These are phyloP conservation scores for Schizonepeta tenuifolia DNA, from an alignment of 257 asterid species.

Conservation along the genomic window DNA sequence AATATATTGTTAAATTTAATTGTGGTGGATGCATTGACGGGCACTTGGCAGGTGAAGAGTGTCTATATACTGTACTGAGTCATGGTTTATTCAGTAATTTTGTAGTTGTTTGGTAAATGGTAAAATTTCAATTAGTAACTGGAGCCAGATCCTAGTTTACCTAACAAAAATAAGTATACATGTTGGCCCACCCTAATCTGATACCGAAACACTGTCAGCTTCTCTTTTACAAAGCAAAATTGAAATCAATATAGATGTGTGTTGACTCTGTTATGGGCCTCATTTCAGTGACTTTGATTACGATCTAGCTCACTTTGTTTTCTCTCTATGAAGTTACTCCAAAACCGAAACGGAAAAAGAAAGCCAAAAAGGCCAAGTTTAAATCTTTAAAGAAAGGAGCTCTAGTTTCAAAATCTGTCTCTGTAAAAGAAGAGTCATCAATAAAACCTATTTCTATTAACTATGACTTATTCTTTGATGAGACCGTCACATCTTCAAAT, in stretches of 20 bases:
- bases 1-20: not conserved
- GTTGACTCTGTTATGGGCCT: too few relatives aligned
- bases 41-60: not conserved
- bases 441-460: constrained; percentile 64
- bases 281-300: too few relatives aligned
- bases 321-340: constrained; percentile 45
- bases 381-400: constrained; percentile 92
- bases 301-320: constrained; percentile 26
- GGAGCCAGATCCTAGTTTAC: too few relatives aligned
- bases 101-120: not conserved
- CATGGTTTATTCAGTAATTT: not conserved
- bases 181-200: not conserved
- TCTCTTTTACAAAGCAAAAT: not conserved
- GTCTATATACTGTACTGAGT: constrained; percentile 11
- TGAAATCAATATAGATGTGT: not conserved
- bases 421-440: constrained; percentile 63
- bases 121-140: not conserved
- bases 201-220: not conserved
- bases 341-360: constrained; percentile 81
- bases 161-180: not conserved
- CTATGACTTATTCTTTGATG: constrained; percentile 60
- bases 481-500: constrained; percentile 62
- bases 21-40: not conserved
- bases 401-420: constrained; percentile 58
- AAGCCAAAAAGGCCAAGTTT: constrained; percentile 83